These are phyloP conservation scores for Neurospora sp. DNA, from an alignment of 495 filamentous ascomycete species.

Conservation along the genomic window DNA sequence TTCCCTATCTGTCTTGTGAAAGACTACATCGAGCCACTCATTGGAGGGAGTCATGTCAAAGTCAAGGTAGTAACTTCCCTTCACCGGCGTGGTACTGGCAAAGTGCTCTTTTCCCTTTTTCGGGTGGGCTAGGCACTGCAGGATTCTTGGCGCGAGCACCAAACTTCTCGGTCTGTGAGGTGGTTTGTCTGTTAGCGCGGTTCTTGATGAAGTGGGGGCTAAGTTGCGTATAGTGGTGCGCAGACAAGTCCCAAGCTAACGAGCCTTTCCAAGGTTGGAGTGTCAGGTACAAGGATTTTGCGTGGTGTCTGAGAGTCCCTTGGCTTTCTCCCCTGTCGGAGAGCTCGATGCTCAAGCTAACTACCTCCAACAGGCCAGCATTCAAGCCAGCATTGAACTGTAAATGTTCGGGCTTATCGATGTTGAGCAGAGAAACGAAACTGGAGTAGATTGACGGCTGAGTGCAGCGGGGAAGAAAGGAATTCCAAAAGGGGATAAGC, in stretches of 20 bases:
- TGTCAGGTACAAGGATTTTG: too few species aligned
- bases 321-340: not conserved
- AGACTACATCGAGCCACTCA: not conserved
- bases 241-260: not conserved
- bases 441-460: not conserved
- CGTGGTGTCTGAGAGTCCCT: too few species aligned
- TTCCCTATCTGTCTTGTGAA: not conserved
- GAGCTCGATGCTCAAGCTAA: not conserved
- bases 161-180: too few species aligned
- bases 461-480: not conserved
- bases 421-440: slow-evolving; percentile 32
- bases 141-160: too few species aligned
- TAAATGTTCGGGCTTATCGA: slow-evolving; percentile 35
- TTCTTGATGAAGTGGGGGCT: not conserved
- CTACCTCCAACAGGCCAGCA: not conserved
- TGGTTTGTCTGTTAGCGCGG: not conserved
- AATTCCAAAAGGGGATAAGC: not conserved
- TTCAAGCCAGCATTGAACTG: not conserved
- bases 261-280: too few species aligned
- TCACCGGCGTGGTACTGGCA: not conserved
- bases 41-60: not conserved
- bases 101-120: not conserved
- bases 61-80: not conserved
- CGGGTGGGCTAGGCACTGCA: not conserved
- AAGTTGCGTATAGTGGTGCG: not conserved